These are phyloP conservation scores for Rasamsonia emersonii DNA, from an alignment of 2,329 filamentous ascomycete genomes.

Conservation along the genomic window DNA sequence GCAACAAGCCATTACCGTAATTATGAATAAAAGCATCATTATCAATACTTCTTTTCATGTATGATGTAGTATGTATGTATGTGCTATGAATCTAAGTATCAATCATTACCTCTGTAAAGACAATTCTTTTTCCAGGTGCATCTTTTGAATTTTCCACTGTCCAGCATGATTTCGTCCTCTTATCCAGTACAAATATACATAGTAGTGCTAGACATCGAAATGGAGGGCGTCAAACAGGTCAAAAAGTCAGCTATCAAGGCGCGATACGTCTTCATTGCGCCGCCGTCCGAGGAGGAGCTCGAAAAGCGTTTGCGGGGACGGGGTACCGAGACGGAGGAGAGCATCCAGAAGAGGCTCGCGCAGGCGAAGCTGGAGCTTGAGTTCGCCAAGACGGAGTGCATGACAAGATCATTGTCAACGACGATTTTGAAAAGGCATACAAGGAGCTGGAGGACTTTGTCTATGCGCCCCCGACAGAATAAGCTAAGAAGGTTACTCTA, in stretches of 20 bases:
- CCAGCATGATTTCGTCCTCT: too few species aligned
- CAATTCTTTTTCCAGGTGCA: too few species aligned
- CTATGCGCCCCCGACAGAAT: too few species aligned
- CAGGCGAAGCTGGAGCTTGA: constrained; percentile 69
- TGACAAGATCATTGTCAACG: constrained; percentile 58
- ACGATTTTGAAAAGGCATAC: constrained; percentile 53
- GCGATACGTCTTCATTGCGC: constrained; percentile 76
- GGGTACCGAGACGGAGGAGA: constrained; percentile 69
- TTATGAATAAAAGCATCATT: too few species aligned
- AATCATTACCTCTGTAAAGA: too few species aligned
- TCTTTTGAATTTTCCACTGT: too few species aligned
- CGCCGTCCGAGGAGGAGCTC: constrained; percentile 64
- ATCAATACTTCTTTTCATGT: too few species aligned
- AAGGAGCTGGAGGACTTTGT: constrained; percentile 38
- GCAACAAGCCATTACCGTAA: too few species aligned
- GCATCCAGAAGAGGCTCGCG: constrained; percentile 57
- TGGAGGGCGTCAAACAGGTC: constrained; percentile 96
- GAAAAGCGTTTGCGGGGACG: constrained; percentile 66
- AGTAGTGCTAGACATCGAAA: constrained; percentile 90
- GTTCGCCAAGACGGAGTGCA: constrained; percentile 60
- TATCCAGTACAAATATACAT: too few species aligned
- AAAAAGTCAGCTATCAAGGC: constrained; percentile 65
- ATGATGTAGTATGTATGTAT: too few species aligned
- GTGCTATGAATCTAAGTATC: too few species aligned
- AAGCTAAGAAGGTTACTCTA: too few species aligned